Evolutionary conservation across 1,139 yeast genomes (phyloP).

Genomic region (Tardiomyces digboiensis): DNA sequence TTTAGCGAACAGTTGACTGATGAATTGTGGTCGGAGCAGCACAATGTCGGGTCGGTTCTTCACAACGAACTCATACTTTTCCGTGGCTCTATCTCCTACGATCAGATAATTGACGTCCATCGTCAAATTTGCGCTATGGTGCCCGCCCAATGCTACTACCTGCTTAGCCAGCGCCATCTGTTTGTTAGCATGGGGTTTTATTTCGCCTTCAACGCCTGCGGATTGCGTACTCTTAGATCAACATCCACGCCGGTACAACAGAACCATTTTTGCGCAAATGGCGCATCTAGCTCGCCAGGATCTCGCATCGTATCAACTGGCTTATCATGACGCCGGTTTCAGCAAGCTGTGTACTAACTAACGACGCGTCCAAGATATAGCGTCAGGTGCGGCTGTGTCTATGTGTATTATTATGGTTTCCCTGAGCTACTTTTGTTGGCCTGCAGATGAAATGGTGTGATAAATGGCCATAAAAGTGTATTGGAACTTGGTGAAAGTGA

Average conservation of each 20-base stretch:
- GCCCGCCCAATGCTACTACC: neutral
- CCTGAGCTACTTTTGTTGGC: no score
- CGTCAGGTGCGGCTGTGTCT: no score
- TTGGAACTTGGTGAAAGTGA: no score
- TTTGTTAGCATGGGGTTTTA: neutral
- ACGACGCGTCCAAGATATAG: no score
- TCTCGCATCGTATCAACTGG: no score
- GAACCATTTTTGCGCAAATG: neutral
- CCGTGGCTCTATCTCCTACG: constrained; percentile 59
- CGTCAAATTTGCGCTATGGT: neutral
- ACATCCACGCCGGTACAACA: neutral
- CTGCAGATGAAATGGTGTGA: no score
- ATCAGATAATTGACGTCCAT: constrained; percentile 34
- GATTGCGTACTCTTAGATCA: neutral
- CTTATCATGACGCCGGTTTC: no score
- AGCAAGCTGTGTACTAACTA: no score
- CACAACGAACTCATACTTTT: constrained; percentile 58
- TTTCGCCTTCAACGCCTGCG: no score
- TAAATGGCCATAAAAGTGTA: no score
- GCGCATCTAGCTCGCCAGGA: neutral
- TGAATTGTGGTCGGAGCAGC: constrained; percentile 41
- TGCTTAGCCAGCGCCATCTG: neutral
- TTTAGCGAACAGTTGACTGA: constrained; percentile 35
- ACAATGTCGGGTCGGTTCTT: constrained; percentile 48
- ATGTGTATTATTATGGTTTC: no score